phyloP scores from a whole-genome alignment of 2,329 filamentous ascomycete genomes.

The Paraphoma sp. region DNA sequence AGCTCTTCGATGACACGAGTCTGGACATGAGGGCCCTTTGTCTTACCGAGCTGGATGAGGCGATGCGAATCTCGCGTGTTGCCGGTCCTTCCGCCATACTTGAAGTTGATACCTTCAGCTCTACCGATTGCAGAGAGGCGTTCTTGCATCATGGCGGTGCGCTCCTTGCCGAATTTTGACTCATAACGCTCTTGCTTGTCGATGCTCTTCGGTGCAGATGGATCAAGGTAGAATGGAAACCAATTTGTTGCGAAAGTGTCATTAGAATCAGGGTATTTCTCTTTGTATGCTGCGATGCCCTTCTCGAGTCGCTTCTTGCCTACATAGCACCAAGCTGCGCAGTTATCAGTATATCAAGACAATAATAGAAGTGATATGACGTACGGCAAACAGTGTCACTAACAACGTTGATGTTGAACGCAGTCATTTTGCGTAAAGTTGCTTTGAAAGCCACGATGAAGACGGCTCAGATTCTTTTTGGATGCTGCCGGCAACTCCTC shows the following conservation, averaged over 20 bases:
- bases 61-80: conserved; percentile 83
- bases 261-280: conserved; percentile 62
- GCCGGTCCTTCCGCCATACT: conserved; percentile 73
- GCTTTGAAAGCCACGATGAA: conserved; percentile 44
- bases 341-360: conserved; percentile 6
- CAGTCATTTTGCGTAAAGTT: conserved; percentile 49
- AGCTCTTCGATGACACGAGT: conserved; percentile 49
- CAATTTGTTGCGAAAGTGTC: conserved; percentile 78
- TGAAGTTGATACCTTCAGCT: conserved; percentile 75
- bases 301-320: conserved; percentile 77
- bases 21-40: conserved; percentile 59
- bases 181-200: conserved; percentile 66
- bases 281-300: conserved; percentile 72
- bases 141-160: conserved; percentile 63
- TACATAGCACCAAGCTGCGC: conserved; percentile 67
- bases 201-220: conserved; percentile 62
- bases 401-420: conserved; percentile 75
- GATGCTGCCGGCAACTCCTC: not conserved
- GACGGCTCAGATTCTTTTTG: not conserved
- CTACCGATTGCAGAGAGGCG: conserved; percentile 66
- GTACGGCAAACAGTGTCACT: conserved; percentile 83
- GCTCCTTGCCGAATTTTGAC: conserved; percentile 68
- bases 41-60: conserved; percentile 69
- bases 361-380: conserved; percentile 16
- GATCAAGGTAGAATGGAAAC: conserved; percentile 83